Evolutionary conservation across 2,329 filamentous ascomycete species (phyloP).

Genomic region (Chlorencoelia australis): DNA sequence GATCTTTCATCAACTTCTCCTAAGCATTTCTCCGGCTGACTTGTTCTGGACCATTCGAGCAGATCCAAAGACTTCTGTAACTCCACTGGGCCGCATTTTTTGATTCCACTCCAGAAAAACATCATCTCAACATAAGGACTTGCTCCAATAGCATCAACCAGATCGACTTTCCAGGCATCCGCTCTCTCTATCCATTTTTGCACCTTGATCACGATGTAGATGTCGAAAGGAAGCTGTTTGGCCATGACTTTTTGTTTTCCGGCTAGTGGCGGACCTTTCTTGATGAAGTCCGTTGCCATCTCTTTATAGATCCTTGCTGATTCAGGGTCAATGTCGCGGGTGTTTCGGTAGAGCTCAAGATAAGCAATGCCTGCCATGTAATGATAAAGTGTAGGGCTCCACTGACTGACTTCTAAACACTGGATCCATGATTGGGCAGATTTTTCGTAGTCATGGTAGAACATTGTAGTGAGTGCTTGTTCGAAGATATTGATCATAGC

Average conservation of each 20-base stretch:
- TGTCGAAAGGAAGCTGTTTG: slow-evolving; percentile 78
- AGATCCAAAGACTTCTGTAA: slow-evolving; percentile 52
- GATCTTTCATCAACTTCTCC: slow-evolving; percentile 50
- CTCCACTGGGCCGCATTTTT: slow-evolving; percentile 61
- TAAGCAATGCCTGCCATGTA: slow-evolving; percentile 75
- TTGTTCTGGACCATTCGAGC: slow-evolving; percentile 55
- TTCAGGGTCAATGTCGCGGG: slow-evolving; percentile 33
- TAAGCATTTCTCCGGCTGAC: slow-evolving; percentile 36
- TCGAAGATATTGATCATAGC: slow-evolving; percentile 81
- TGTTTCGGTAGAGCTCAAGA: slow-evolving; percentile 68
- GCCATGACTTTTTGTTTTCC: slow-evolving; percentile 89
- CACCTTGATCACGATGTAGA: slow-evolving; percentile 74
- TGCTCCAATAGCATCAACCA: slow-evolving; percentile 72
- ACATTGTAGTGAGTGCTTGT: slow-evolving; percentile 67
- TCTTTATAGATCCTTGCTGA: slow-evolving; percentile 47
- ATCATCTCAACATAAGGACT: slow-evolving; percentile 84
- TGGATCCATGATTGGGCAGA: slow-evolving; percentile 66
- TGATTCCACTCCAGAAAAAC: slow-evolving; percentile 85
- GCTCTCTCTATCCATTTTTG: slow-evolving; percentile 78
- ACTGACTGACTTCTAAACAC: slow-evolving; percentile 75
- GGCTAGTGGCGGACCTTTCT: slow-evolving; percentile 60
- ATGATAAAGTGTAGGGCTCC: slow-evolving; percentile 83
- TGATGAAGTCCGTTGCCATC: slow-evolving; percentile 59
- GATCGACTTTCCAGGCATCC: slow-evolving; percentile 51
- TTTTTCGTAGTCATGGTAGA: slow-evolving; percentile 63